Evolutionary conservation across 257 asterid species (phyloP), one percentile per base, ranked within the genome.

Genomic region (Solanum habrochaites): DNA sequence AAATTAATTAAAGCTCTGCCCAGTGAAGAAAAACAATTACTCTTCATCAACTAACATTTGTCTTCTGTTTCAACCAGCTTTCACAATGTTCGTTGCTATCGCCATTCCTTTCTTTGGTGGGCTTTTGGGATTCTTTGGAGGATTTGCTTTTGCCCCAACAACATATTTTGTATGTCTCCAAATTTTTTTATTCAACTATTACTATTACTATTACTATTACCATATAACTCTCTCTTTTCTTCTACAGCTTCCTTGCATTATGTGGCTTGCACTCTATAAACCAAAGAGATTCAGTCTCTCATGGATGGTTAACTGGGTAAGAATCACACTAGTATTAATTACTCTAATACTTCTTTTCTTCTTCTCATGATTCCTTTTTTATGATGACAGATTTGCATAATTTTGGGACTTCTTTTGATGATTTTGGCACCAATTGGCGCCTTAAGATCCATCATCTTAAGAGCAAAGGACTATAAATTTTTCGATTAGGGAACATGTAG

Each of bases 341-440:
- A 4, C 39, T 47, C 29, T 42, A 35, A 10, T 77, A n/a, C 3
- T 66, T 85, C 15, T 71, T 32, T 85, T 32, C 25, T 69, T 6
- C 15, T 85, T 23, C 1, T 35, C 1, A 25, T 69, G 31, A 80
- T 27, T 25, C 11, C 31, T 16, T 71, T 18, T 20, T 29, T n/a
- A 43, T 32, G 75, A 37, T 37, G 83, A 52, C 89, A 93, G 95
- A 27, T 90, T 58, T 92, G 93, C 90, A 93, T 93, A 81, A 83
- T 87, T 2, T 89, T 92, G 89, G 95, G 95, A 45, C 87, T 84
- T 4, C 12, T 47, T 18, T 85, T 93, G 92, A 87, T 67, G 92
- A 25, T 88, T 56, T 40, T 89, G 32, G 92, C 94, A 83, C 93
- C 93, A 2, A 91, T 93, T 58, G 93, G 95, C 87, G 95, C 93